phyloP scores from a whole-genome alignment of 352 stramenopile species.

The Phytophthora idaei region DNA sequence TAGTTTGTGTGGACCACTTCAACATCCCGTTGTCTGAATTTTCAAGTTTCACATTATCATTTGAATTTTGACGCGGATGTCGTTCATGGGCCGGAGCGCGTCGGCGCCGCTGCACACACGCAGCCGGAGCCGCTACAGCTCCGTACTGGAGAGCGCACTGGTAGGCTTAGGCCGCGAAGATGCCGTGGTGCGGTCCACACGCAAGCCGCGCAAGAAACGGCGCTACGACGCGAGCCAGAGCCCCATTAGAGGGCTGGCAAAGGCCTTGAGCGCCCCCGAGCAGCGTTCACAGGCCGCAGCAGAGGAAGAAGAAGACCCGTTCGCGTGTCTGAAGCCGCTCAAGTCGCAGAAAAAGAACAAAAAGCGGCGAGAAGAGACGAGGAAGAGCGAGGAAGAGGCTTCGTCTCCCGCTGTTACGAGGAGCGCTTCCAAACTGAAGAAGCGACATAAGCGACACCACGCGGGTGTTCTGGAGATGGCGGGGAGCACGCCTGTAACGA shows the following conservation, averaged over 20 bases:
- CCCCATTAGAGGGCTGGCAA: conserved; percentile 5
- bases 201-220: conserved; percentile 33
- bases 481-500: conserved; percentile 25
- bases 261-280: conserved; percentile 10
- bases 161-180: conserved; percentile 35
- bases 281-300: background rate
- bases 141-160: conserved; percentile 42
- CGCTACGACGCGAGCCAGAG: conserved; percentile 9
- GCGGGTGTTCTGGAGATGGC: conserved; percentile 29
- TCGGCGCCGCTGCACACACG: conserved; percentile 21
- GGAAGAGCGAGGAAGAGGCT: background rate
- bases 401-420: conserved; percentile 19
- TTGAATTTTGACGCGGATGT: conserved; percentile 13
- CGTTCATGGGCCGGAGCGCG: conserved; percentile 13
- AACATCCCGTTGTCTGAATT: background rate
- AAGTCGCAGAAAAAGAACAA: conserved; percentile 25
- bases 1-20: background rate
- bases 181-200: conserved; percentile 32
- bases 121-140: conserved; percentile 28
- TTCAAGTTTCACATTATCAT: conserved; percentile 1
- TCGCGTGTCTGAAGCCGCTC: conserved; percentile 20
- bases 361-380: conserved; percentile 11
- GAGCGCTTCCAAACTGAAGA: conserved; percentile 19
- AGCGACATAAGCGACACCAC: conserved; percentile 3
- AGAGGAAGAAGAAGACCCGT: conserved; percentile 35